Evolutionary conservation across 371 early-diverging fungal species (phyloP).

Genomic region (Saksenaea oblongispora): DNA sequence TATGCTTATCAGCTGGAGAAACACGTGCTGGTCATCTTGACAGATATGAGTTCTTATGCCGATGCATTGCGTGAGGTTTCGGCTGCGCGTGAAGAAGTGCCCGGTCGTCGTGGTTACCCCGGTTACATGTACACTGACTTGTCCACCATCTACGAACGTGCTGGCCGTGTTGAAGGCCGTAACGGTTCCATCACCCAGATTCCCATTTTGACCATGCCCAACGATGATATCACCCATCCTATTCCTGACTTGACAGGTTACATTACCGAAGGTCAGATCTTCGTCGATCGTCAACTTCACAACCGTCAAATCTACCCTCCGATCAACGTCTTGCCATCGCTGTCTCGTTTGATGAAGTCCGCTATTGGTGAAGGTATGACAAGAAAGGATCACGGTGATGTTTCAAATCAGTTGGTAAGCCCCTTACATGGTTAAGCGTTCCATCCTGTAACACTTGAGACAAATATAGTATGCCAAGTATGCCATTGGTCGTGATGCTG

Average conservation of each 20-base stretch:
- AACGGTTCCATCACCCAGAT: conserved; percentile 99
- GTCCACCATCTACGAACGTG: conserved; percentile 99
- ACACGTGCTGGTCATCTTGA: conserved; percentile 99
- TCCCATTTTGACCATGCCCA: conserved; percentile 99
- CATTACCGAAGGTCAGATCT: conserved; percentile 99
- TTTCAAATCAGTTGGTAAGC: conserved; percentile 97
- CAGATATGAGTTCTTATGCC: conserved; percentile 99
- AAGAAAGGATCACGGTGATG: conserved; percentile 99
- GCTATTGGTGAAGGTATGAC: conserved; percentile 99
- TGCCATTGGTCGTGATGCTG: conserved; percentile 99
- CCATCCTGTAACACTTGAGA: not conserved
- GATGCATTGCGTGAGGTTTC: conserved; percentile 99
- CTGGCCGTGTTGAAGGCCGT: conserved; percentile 99
- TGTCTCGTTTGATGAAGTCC: conserved; percentile 99
- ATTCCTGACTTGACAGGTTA: conserved; percentile 99
- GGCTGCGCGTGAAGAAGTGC: conserved; percentile 99
- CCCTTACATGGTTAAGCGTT: not conserved
- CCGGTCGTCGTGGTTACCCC: conserved; percentile 99
- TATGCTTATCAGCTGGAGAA: conserved; percentile 99
- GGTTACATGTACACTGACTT: conserved; percentile 99
- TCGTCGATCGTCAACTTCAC: conserved; percentile 98
- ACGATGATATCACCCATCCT: conserved; percentile 99
- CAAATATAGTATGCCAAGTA: conserved; percentile 95
- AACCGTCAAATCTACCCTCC: conserved; percentile 99
- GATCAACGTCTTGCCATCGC: conserved; percentile 99